phyloP scores from a whole-genome alignment of 192 early-diverging fungal genomes.

The Blastocladiella britannica region DNA sequence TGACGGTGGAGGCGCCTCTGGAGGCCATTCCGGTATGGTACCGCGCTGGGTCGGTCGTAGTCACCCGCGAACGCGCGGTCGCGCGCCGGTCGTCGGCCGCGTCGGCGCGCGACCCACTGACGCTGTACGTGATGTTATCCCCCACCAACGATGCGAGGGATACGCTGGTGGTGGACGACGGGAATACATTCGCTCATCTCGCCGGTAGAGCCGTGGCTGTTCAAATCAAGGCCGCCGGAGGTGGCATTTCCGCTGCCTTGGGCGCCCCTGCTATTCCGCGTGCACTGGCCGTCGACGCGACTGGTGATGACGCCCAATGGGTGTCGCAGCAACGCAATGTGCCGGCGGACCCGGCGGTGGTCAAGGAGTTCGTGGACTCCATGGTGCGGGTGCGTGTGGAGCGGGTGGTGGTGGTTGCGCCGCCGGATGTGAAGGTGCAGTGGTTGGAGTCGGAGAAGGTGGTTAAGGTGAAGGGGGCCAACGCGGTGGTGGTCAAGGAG shows the following conservation, averaged over 20 bases:
- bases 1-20: slow-evolving; percentile 36
- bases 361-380: slow-evolving; percentile 6
- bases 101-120: slow-evolving; percentile 75
- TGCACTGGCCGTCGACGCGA: slow-evolving; percentile 4
- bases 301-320: slow-evolving; percentile 1
- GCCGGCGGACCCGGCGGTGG: slow-evolving; percentile 1
- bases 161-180: slow-evolving; percentile 79
- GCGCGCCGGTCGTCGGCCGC: slow-evolving; percentile 60
- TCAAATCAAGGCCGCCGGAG: not conserved
- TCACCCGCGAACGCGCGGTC: slow-evolving; percentile 60
- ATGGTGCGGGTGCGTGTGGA: slow-evolving; percentile 20
- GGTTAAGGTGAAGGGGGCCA: not conserved
- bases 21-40: slow-evolving; percentile 68
- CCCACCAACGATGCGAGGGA: slow-evolving; percentile 46
- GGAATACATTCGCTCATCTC: slow-evolving; percentile 48
- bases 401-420: slow-evolving; percentile 15
- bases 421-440: too few species aligned
- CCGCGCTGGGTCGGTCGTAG: slow-evolving; percentile 76
- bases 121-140: slow-evolving; percentile 62
- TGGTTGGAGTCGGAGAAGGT: not conserved
- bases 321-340: slow-evolving; percentile 1
- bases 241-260: not conserved
- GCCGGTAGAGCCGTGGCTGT: slow-evolving; percentile 15
- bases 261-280: not conserved
- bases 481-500: not conserved